Conservation (phyloP, 2,329 filamentous ascomycete species). For the Ophiostoma perfectum region DNA sequence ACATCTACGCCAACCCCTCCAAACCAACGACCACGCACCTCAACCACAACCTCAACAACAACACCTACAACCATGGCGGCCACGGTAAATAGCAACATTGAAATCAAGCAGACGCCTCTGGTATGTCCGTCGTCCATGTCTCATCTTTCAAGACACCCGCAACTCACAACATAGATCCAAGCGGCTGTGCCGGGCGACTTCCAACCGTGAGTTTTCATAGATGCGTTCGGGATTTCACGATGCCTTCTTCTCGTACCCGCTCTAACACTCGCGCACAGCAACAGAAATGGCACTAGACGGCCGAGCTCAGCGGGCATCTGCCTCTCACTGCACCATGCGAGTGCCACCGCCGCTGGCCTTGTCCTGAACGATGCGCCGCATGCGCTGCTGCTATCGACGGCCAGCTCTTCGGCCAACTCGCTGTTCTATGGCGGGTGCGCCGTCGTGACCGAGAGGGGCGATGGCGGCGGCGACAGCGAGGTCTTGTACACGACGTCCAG, state of each 20-base stretch:
- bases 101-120: background rate
- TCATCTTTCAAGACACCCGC: background rate
- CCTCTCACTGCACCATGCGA: slow-evolving; percentile 4
- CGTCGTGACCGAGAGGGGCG: slow-evolving; percentile 32
- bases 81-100: background rate
- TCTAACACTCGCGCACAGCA: too few relatives aligned
- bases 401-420: slow-evolving; percentile 38
- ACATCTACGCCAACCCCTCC: background rate
- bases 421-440: slow-evolving; percentile 45
- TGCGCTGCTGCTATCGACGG: slow-evolving; percentile 40
- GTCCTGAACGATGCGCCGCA: slow-evolving; percentile 34
- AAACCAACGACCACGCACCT: background rate
- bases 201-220: too few relatives aligned
- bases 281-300: too few relatives aligned
- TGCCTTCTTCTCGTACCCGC: too few relatives aligned
- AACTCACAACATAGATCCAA: background rate
- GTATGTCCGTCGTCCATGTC: background rate
- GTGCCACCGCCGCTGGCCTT: slow-evolving; percentile 28
- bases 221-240: too few relatives aligned
- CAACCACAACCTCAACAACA: background rate
- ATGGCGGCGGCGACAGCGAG: slow-evolving; percentile 25
- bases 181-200: background rate
- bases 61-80: background rate
- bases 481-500: slow-evolving; percentile 45
- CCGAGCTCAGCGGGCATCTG: background rate